Evolutionary conservation across 805 yeast species (phyloP).

Genomic region (Lipomyces lipofer): DNA sequence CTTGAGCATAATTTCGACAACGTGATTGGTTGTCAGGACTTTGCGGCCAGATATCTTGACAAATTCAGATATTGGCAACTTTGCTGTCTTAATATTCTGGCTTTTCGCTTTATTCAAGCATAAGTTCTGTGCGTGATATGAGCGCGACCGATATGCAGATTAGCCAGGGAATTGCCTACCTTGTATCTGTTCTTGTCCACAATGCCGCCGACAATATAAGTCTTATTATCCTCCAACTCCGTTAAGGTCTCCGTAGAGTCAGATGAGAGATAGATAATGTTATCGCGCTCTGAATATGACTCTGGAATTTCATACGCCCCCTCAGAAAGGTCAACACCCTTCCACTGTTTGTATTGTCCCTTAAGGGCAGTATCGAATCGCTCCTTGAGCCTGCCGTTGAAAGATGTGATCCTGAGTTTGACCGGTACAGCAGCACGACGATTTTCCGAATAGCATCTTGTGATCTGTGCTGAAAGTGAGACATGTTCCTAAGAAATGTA

Average conservation of each 20-base stretch:
- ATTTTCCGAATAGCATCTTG: conserved; percentile 79
- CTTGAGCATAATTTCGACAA: conserved; percentile 79
- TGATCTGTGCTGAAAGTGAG: conserved; percentile 76
- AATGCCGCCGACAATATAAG: conserved; percentile 91
- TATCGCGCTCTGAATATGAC: conserved; percentile 27
- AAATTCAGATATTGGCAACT: conserved; percentile 84
- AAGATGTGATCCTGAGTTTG: conserved; percentile 60
- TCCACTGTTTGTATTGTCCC: conserved; percentile 66
- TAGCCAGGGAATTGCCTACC: conserved; percentile 6
- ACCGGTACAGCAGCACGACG: conserved; percentile 60
- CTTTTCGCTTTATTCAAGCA: conserved; percentile 80
- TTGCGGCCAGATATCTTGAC: conserved; percentile 80
- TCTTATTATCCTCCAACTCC: conserved; percentile 63
- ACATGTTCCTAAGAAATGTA: conserved; percentile 42
- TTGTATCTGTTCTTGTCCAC: conserved; percentile 82
- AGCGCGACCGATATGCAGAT: background rate
- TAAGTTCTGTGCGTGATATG: conserved; percentile 55
- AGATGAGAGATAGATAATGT: conserved; percentile 71
- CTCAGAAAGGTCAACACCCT: conserved; percentile 54
- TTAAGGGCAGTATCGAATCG: conserved; percentile 66
- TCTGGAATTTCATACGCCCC: conserved; percentile 42
- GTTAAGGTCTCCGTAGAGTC: conserved; percentile 75
- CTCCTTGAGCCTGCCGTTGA: conserved; percentile 62
- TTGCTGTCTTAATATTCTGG: conserved; percentile 68
- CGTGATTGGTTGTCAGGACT: conserved; percentile 92